Evolutionary conservation across 495 filamentous ascomycete genomes (phyloP).

Genomic region (Xylaria sp.): DNA sequence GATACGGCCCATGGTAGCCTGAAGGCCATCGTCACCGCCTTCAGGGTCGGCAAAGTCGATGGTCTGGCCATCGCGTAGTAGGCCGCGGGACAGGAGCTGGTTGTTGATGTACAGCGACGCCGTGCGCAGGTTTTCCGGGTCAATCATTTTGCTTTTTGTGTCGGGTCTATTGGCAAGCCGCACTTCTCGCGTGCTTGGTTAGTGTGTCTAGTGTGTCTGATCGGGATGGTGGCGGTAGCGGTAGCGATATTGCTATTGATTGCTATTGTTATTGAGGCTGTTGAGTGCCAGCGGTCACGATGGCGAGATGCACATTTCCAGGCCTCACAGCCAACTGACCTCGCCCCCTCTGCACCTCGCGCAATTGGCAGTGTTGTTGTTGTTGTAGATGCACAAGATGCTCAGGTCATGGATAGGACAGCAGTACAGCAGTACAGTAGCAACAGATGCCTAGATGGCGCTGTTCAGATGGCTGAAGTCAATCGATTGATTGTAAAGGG

Average conservation of each 20-base stretch:
- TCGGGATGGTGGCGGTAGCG: neutral
- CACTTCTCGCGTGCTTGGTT: neutral
- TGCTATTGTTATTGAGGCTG: no score
- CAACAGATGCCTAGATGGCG: neutral
- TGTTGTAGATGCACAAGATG: neutral
- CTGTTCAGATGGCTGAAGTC: neutral
- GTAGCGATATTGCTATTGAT: no score
- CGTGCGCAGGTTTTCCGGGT: constrained; percentile 79
- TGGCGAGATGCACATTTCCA: constrained; percentile 1
- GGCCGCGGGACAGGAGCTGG: constrained; percentile 84
- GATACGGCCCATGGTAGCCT: constrained; percentile 79
- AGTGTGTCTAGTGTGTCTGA: neutral
- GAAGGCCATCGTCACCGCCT: constrained; percentile 66
- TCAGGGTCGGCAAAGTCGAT: constrained; percentile 87
- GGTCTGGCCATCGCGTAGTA: constrained; percentile 80
- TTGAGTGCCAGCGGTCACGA: no score
- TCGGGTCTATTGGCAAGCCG: neutral
- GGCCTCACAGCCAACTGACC: neutral
- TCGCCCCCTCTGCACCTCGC: neutral
- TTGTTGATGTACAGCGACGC: constrained; percentile 97
- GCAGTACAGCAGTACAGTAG: neutral
- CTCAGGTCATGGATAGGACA: neutral
- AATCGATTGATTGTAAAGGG: neutral
- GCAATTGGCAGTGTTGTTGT: neutral
- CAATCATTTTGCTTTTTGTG: constrained; percentile 60